Evolutionary conservation across 2,329 filamentous ascomycete genomes (phyloP), one percentile per base, ranked within the genome.

Genomic region (Cercospora sesami): DNA sequence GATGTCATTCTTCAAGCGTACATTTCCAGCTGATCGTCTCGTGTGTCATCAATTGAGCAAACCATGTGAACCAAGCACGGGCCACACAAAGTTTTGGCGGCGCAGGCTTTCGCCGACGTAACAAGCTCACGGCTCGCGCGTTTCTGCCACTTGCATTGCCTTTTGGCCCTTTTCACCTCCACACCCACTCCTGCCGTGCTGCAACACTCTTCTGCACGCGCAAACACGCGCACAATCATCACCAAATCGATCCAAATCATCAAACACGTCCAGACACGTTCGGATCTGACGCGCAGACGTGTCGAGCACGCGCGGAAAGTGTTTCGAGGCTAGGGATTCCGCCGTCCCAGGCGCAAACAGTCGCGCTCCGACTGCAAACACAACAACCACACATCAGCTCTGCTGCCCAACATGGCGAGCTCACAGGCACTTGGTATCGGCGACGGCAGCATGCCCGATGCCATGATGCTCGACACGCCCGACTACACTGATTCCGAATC

Each of bases 401-500:
- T 9, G 31, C 36, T 48, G 42, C 58, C 63, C 72, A 69, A 48
- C 36, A 76, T 76, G 74, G 72, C 67, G 55, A 65, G 68, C 61
- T 68, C 71, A 26, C 67, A 70, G 26, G 68, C 73, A 18, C 42
- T 73, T 12, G 76, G 76, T 55, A 75, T 70, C 28, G 76, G 75
- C 59, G 75, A 78, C 65, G 75, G 75, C 74, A 72, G 72, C 55
- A 62, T 75, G 73, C 73, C 75, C 5, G 75, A 78, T 59, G 59
- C 68, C 45, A 71, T 69, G 64, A 75, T 83, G 67, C 81, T 87
- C 75, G 86, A 89, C 66, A 89, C 86, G 7, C 87, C 87, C 53
- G 86, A 89, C 71, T 89, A 89, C 77, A 89, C 87, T 71, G 88
- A 90, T 77, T 89, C 87, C 7, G 87, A 90, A 74, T 89, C 87